Evolutionary conservation across 2,329 filamentous ascomycete species (phyloP).

Genomic region (Teratosphaeria pseudoeucalypti): DNA sequence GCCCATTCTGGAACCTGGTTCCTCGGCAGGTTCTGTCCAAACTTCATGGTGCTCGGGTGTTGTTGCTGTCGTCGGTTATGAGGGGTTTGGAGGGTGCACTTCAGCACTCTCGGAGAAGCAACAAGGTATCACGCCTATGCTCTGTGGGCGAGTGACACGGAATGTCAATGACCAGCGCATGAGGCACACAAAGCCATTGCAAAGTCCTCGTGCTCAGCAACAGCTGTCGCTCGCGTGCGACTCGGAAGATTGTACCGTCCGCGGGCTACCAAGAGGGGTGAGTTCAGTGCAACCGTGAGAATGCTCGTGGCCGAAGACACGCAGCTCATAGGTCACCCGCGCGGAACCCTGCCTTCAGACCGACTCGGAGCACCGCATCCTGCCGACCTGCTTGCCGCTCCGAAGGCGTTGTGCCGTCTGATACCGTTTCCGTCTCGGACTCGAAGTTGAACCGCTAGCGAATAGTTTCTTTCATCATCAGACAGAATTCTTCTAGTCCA

Average conservation of each 20-base stretch:
- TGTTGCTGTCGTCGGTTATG: background rate
- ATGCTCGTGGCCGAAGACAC: background rate
- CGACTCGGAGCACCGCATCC: background rate
- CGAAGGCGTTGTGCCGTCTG: background rate
- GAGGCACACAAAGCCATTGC: background rate
- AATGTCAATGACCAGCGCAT: background rate
- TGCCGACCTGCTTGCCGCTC: background rate
- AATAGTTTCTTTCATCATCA: background rate
- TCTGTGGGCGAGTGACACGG: background rate
- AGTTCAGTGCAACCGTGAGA: background rate
- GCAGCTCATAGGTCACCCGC: background rate
- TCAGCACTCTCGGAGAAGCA: background rate
- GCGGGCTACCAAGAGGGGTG: background rate
- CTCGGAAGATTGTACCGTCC: background rate
- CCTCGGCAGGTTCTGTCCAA: constrained; percentile 51
- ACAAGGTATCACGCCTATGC: background rate
- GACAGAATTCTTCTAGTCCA: background rate
- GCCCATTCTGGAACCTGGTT: constrained; percentile 86
- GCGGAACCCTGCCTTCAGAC: background rate
- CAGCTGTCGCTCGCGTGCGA: background rate
- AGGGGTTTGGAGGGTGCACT: background rate
- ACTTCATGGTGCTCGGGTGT: constrained; percentile 7
- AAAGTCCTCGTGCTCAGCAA: background rate
- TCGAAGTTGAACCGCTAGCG: background rate
- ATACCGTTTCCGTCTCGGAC: background rate